Percentiles rank a stretch among this genome's conserved stretches.
Conservation (phyloP, 2,329 filamentous ascomycete genomes). For the Neofusicoccum sp. region DNA sequence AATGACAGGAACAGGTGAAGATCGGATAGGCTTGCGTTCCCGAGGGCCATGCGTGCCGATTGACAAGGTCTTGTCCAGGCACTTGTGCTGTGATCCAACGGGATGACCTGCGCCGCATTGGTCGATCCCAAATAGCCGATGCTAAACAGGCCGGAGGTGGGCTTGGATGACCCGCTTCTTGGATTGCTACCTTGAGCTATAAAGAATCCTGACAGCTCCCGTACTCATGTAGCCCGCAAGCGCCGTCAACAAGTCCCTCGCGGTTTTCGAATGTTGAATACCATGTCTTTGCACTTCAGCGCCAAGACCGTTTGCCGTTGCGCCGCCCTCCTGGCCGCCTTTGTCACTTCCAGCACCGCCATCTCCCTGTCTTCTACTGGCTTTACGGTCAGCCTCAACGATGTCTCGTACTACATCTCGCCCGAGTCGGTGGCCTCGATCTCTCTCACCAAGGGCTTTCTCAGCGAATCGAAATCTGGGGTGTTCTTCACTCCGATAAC, state of each 20-base stretch:
- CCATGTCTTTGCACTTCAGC: neutral
- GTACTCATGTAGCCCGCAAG: neutral
- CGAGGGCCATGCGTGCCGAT: neutral
- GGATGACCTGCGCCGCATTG: neutral
- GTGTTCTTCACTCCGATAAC: conserved; percentile 38
- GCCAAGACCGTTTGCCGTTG: neutral
- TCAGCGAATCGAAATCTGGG: conserved; percentile 23
- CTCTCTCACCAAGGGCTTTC: conserved; percentile 24
- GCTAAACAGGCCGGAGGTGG: neutral
- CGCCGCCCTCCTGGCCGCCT: neutral
- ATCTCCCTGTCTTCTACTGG: conserved; percentile 32
- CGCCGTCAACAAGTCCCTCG: neutral
- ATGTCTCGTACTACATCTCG: conserved; percentile 42
- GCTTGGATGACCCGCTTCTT: neutral
- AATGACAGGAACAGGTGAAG: conserved; percentile 11
- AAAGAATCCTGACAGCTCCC: neutral
- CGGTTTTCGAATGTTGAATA: no score
- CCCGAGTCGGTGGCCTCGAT: conserved; percentile 36
- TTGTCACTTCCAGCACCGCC: neutral
- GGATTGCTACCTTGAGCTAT: neutral
- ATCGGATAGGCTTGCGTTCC: conserved; percentile 4
- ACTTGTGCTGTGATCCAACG: neutral
- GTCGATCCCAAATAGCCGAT: neutral
- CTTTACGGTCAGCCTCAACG: conserved; percentile 41
- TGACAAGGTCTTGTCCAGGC: neutral